phyloP scores from a whole-genome alignment of 108 stramenopile genomes.

The Cyclotella baltica region DNA sequence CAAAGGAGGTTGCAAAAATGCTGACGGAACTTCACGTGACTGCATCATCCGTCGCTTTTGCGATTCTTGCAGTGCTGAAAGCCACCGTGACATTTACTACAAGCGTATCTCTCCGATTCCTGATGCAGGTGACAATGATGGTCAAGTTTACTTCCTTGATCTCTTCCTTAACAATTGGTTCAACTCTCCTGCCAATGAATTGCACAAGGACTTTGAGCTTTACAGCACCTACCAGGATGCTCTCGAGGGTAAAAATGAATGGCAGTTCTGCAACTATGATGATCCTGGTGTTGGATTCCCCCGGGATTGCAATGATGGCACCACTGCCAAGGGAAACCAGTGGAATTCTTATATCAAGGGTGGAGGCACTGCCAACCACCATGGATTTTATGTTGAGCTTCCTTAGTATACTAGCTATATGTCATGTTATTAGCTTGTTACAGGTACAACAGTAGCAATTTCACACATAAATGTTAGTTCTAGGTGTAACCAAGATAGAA shows the following conservation, averaged over 20 bases:
- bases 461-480: too few species aligned
- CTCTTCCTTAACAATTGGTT: conserved; percentile 50
- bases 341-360: conserved; percentile 35
- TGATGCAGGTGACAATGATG: background rate
- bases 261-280: conserved; percentile 48
- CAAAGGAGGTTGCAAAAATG: background rate
- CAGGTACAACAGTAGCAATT: too few species aligned
- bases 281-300: conserved; percentile 38
- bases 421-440: background rate
- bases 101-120: conserved; percentile 36
- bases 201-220: conserved; percentile 42
- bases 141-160: conserved; percentile 38
- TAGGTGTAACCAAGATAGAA: too few species aligned
- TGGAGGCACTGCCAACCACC: conserved; percentile 26
- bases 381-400: conserved; percentile 44
- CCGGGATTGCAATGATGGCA: conserved; percentile 27
- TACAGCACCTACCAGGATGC: conserved; percentile 52
- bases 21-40: conserved; percentile 4
- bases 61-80: conserved; percentile 16
- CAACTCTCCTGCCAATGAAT: conserved; percentile 7
- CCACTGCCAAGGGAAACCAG: background rate
- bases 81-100: conserved; percentile 53
- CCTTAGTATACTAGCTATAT: too few species aligned
- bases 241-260: conserved; percentile 21
- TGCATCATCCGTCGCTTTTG: conserved; percentile 45